Conservation (phyloP, 108 stramenopile genomes). For the Cyclotella kingstonii region DNA sequence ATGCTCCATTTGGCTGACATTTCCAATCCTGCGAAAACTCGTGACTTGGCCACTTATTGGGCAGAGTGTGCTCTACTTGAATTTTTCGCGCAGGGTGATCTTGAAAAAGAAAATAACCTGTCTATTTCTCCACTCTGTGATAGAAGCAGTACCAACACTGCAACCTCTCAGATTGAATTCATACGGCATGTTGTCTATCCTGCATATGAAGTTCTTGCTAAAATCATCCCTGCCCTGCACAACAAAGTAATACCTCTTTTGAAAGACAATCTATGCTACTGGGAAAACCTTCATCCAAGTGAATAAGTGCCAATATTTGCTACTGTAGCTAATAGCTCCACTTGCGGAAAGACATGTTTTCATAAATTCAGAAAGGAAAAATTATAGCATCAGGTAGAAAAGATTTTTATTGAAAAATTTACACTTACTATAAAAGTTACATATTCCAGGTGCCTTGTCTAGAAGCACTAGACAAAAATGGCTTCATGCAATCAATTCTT, state of each 20-base stretch:
- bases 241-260: conserved; percentile 44
- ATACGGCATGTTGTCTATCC: conserved; percentile 80
- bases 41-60: conserved; percentile 54
- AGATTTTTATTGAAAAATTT: too few relatives aligned
- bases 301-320: too few relatives aligned
- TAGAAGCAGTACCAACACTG: conserved; percentile 45
- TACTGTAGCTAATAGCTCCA: too few relatives aligned
- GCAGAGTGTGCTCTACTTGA: conserved; percentile 66
- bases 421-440: too few relatives aligned
- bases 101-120: conserved; percentile 54
- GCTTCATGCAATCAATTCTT: too few relatives aligned
- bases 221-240: conserved; percentile 45
- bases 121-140: conserved; percentile 79
- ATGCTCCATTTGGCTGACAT: conserved; percentile 77
- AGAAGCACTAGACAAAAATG: too few relatives aligned
- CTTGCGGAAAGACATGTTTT: too few relatives aligned
- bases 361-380: too few relatives aligned
- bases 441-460: too few relatives aligned
- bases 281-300: conserved; percentile 27
- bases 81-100: conserved; percentile 77
- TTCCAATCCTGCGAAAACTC: conserved; percentile 66
- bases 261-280: conserved; percentile 46
- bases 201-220: conserved; percentile 51
- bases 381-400: too few relatives aligned
- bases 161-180: conserved; percentile 79